phyloP scores from a whole-genome alignment of 345 rosid species.

The Streptanthus diversifolius region DNA sequence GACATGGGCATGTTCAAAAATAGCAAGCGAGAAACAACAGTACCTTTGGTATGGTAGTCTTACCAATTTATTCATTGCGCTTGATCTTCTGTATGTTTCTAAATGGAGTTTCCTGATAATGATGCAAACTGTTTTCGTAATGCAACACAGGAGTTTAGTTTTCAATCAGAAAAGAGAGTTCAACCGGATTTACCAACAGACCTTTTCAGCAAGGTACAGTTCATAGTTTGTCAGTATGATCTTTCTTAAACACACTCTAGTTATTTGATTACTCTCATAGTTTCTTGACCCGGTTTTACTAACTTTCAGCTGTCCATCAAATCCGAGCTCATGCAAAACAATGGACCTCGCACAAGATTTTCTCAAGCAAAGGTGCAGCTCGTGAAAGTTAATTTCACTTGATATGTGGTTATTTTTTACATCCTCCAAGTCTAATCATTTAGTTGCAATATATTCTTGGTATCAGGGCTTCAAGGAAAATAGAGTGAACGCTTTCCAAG shows the following conservation, averaged over 20 bases:
- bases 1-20: slow-evolving; percentile 67
- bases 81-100: neutral
- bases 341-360: slow-evolving; percentile 42
- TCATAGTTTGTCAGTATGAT: neutral
- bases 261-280: neutral
- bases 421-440: slow-evolving; percentile 14
- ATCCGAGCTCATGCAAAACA: slow-evolving; percentile 50
- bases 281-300: neutral
- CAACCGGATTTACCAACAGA: slow-evolving; percentile 66
- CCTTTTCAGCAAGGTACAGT: slow-evolving; percentile 80
- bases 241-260: neutral
- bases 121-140: neutral
- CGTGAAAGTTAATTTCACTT: neutral
- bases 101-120: slow-evolving; percentile 9
- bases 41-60: slow-evolving; percentile 57
- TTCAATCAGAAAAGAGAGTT: slow-evolving; percentile 55
- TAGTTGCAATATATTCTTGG: slow-evolving; percentile 39
- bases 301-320: slow-evolving; percentile 59
- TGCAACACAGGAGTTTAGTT: slow-evolving; percentile 64
- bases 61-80: neutral
- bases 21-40: slow-evolving; percentile 69
- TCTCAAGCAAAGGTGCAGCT: slow-evolving; percentile 57
- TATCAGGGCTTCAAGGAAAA: slow-evolving; percentile 91
- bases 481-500: slow-evolving; percentile 52
- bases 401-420: neutral